phyloP scores from a whole-genome alignment of 75 land plant species.

The Cunninghamia lanceolata region DNA sequence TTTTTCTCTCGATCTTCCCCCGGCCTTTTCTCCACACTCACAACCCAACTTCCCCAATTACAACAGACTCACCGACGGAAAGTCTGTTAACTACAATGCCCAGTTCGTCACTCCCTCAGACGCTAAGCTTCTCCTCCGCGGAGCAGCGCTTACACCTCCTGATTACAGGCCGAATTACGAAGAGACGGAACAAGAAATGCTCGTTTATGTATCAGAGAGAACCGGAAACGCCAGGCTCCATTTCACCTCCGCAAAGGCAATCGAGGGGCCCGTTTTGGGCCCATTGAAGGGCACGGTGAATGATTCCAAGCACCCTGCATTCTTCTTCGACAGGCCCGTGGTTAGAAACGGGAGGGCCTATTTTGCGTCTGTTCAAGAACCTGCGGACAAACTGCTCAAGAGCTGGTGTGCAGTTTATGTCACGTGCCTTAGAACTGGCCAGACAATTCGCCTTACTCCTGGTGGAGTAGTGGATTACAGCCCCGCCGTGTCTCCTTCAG shows the following conservation, averaged over 20 bases:
- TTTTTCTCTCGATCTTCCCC: slow-evolving; percentile 41
- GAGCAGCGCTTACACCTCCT: background rate
- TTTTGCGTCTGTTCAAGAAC: slow-evolving; percentile 65
- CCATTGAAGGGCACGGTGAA: slow-evolving; percentile 10
- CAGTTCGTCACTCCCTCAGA: slow-evolving; percentile 31
- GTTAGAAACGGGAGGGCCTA: slow-evolving; percentile 29
- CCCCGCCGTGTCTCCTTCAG: slow-evolving; percentile 64
- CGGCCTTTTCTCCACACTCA: background rate
- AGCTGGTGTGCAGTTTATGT: slow-evolving; percentile 77
- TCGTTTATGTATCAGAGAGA: slow-evolving; percentile 72
- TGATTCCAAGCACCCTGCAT: slow-evolving; percentile 23
- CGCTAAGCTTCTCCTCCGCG: slow-evolving; percentile 12
- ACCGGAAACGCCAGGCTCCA: slow-evolving; percentile 49
- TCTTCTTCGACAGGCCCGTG: slow-evolving; percentile 67
- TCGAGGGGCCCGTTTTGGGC: background rate
- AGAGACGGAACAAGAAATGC: slow-evolving; percentile 19
- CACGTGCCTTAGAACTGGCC: slow-evolving; percentile 18
- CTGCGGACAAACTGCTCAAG: slow-evolving; percentile 29
- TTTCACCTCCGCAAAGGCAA: slow-evolving; percentile 10
- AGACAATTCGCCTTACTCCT: slow-evolving; percentile 50
- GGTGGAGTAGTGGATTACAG: slow-evolving; percentile 56
- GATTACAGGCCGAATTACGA: background rate
- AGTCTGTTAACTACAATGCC: slow-evolving; percentile 53
- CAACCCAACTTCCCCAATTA: slow-evolving; percentile 8
- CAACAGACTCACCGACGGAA: slow-evolving; percentile 19